Evolutionary conservation across 1,284 basidiomycete genomes (phyloP).

Genomic region (Puccinia hordei): DNA sequence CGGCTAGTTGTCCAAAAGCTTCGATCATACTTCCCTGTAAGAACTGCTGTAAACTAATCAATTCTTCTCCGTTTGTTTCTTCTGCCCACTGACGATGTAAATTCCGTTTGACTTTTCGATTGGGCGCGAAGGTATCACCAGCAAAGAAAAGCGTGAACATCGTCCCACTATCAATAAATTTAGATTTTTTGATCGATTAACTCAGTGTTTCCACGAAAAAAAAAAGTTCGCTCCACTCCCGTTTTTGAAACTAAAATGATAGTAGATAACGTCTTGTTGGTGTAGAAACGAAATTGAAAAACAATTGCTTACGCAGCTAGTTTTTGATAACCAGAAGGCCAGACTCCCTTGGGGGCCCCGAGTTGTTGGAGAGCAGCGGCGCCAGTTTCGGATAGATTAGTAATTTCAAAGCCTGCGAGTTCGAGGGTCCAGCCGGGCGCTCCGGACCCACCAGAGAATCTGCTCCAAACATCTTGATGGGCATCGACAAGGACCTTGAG

Average conservation of each 20-base stretch:
- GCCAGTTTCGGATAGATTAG: slow-evolving; percentile 70
- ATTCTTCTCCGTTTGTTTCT: slow-evolving; percentile 50
- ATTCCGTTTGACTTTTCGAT: slow-evolving; percentile 57
- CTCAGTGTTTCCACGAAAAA: neutral
- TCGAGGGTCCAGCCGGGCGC: slow-evolving; percentile 77
- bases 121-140: slow-evolving; percentile 73
- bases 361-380: slow-evolving; percentile 71
- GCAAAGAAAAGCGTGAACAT: slow-evolving; percentile 60
- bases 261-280: too few relatives aligned
- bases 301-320: slow-evolving; percentile 63
- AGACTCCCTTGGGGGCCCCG: slow-evolving; percentile 54
- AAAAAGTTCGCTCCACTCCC: neutral
- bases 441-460: slow-evolving; percentile 77
- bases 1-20: slow-evolving; percentile 73
- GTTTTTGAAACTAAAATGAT: neutral
- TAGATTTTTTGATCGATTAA: neutral
- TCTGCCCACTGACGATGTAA: slow-evolving; percentile 51
- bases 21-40: slow-evolving; percentile 80
- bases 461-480: slow-evolving; percentile 78
- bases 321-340: slow-evolving; percentile 73
- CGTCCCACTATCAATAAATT: slow-evolving; percentile 58
- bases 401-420: slow-evolving; percentile 59
- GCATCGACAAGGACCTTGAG: slow-evolving; percentile 74
- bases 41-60: slow-evolving; percentile 70
- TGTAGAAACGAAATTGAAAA: neutral